Evolutionary conservation across 2,329 filamentous ascomycete species (phyloP).

Genomic region (Colletotrichum brevisporum): DNA sequence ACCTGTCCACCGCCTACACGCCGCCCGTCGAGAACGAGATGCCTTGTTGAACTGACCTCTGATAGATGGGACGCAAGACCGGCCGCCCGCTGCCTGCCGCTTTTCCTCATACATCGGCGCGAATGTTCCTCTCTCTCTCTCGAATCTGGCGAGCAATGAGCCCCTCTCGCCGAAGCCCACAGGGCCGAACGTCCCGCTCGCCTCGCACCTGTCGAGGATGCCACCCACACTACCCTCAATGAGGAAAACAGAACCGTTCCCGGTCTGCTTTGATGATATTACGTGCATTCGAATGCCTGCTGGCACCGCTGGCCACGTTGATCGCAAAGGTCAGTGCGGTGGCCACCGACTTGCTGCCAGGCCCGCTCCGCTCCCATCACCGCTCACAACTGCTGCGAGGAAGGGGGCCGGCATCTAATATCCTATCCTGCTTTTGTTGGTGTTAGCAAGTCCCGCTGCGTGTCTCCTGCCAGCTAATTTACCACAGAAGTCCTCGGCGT

Average conservation of each 20-base stretch:
- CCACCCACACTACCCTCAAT: conserved; percentile 24
- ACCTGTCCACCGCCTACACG: conserved; percentile 14
- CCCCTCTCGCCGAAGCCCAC: conserved; percentile 12
- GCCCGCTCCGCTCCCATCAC: background rate
- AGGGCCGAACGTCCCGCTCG: conserved; percentile 21
- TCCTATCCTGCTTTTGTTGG: too few species aligned
- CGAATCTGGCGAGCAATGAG: background rate
- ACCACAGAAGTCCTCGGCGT: conserved; percentile 7
- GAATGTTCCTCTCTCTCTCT: conserved; percentile 1
- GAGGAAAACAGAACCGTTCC: conserved; percentile 26
- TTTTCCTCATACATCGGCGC: conserved; percentile 18
- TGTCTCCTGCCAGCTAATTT: background rate
- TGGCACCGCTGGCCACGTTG: conserved; percentile 1
- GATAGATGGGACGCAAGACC: conserved; percentile 3
- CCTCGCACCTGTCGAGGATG: conserved; percentile 14
- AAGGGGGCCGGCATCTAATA: too few species aligned
- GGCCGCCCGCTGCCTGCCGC: conserved; percentile 5
- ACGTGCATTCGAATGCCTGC: conserved; percentile 21
- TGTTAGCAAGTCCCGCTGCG: background rate
- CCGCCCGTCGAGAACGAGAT: conserved; percentile 12
- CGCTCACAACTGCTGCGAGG: background rate
- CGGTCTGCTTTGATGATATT: conserved; percentile 24
- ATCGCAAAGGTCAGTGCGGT: background rate
- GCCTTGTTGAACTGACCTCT: conserved; percentile 14
- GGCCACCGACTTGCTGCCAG: background rate